Base-by-base conservation (phyloP, 805 yeast genomes). In the Phaffomyces thermotolerans region DNA sequence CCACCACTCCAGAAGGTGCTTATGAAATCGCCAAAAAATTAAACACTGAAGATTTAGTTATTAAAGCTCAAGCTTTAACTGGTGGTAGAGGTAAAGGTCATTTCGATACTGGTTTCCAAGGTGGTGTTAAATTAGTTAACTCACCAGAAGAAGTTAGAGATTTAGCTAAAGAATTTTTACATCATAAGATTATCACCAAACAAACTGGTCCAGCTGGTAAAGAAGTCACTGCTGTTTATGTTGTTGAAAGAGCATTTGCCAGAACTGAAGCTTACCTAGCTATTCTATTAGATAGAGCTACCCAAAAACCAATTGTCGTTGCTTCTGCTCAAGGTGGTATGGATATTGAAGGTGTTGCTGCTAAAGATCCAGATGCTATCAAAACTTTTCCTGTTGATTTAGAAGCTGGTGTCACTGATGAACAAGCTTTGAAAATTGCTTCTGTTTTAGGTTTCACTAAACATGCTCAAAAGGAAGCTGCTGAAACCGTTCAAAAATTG, bases 21-120 rank as follows among this genome's bases (percentile, higher is more conserved):
- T 85, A 65, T 65, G 74, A 81, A 47, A 80, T 82, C 42, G 98
- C 98, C 55, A 76, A 81, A 69, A 68, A 72, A 45, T 75, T 93
- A 61, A 75, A 76, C 56, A 75, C 85, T 53, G 80, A 81, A 60
- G 95, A 85, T 58, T 73, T 93, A 68, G 99, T 93, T 51, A 76
- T 93, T 67, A 93, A 93, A 75, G 99, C 99, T 49, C 99, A 93
- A 73, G 97, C 96, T 39, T 77, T 93, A 61, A 90, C 99, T 47
- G 99, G 99, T 71, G 99, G 99, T 63, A 83, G 99, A 71, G 99
- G 99, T 71, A 93, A 93, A 69, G 99, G 99, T 52, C 90, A 87
- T 68, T 90, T 93, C 54, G 96, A 90, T 71, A 81, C 81, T 58
- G 99, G 99, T 42, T 79, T 87, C 64, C 81, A 91, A 72, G 95